A percentile compares a stretch with the other conserved stretches of the same genome.
These are phyloP conservation scores for Fraxinus latifolia DNA, from an alignment of 305 asterid genomes.

Conservation along the genomic window DNA sequence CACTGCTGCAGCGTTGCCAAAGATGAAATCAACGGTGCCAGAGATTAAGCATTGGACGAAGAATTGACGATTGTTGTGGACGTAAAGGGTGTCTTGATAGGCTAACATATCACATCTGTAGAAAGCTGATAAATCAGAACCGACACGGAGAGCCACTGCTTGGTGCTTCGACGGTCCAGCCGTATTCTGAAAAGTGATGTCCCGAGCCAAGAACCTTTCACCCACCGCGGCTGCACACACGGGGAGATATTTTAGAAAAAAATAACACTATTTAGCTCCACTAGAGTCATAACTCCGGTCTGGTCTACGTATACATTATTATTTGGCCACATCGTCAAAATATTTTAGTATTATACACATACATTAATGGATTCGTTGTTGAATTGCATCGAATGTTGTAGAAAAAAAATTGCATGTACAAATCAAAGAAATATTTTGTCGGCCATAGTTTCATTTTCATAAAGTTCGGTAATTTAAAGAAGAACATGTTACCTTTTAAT, in stretches of 20 bases:
- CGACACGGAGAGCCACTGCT: slow-evolving; percentile 48
- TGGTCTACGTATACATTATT: too few relatives aligned
- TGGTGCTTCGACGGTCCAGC: slow-evolving; percentile 51
- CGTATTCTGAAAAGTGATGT: slow-evolving; percentile 41
- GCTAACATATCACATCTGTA: slow-evolving; percentile 38
- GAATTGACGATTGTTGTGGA: slow-evolving; percentile 40
- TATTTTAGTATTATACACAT: not conserved
- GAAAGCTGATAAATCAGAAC: slow-evolving; percentile 44
- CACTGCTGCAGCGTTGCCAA: slow-evolving; percentile 41
- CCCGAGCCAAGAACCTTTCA: slow-evolving; percentile 36
- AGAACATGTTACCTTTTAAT: not conserved
- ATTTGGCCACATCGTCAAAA: not conserved
- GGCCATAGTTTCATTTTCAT: not conserved
- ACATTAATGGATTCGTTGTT: too few relatives aligned
- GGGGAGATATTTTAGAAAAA: not conserved
- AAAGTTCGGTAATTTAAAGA: not conserved
- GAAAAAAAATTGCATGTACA: not conserved
- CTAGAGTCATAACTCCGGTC: too few relatives aligned
- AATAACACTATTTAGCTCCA: too few relatives aligned
- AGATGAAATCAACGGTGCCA: slow-evolving; percentile 48
- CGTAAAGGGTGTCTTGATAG: slow-evolving; percentile 44
- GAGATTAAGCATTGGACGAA: slow-evolving; percentile 29
- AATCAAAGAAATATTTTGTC: not conserved
- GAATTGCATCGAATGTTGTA: not conserved
- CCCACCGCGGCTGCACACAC: slow-evolving; percentile 40